A percentile compares a stretch with the other conserved stretches of the same genome.
phyloP scores from a whole-genome alignment of 2,329 filamentous ascomycete genomes.

The Xylariales sp. region DNA sequence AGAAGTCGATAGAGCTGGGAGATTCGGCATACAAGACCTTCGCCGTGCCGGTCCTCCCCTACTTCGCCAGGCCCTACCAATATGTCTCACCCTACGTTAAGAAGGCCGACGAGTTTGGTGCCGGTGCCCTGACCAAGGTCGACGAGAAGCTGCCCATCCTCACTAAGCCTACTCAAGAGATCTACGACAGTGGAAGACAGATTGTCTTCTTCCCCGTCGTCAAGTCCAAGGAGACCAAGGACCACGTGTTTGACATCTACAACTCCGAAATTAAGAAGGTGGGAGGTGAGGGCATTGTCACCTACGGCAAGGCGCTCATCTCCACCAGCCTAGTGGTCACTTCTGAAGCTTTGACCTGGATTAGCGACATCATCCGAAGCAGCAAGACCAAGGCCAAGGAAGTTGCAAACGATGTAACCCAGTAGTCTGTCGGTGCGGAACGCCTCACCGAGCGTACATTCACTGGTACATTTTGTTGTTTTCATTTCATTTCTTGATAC shows the following conservation, averaged over 20 bases:
- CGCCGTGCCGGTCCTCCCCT: conserved; percentile 73
- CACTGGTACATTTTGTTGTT: no score
- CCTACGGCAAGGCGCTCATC: conserved; percentile 65
- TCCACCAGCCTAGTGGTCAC: conserved; percentile 64
- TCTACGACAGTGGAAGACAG: conserved; percentile 60
- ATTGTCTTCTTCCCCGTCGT: conserved; percentile 59
- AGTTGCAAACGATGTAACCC: conserved; percentile 42
- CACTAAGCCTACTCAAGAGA: conserved; percentile 70
- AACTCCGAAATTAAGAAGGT: conserved; percentile 57
- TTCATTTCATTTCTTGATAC: conserved; percentile 3
- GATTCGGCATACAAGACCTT: conserved; percentile 72
- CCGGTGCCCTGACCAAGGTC: conserved; percentile 64
- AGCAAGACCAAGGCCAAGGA: conserved; percentile 61
- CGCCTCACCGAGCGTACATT: no score
- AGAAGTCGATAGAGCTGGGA: conserved; percentile 74
- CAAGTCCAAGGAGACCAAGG: conserved; percentile 56
- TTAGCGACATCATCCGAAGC: conserved; percentile 52
- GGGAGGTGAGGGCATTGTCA: conserved; percentile 60
- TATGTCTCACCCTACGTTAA: conserved; percentile 82
- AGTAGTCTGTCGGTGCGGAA: conserved; percentile 7
- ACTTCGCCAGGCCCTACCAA: conserved; percentile 72
- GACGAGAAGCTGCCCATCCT: conserved; percentile 69
- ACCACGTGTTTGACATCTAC: conserved; percentile 56
- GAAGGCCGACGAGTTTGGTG: conserved; percentile 74
- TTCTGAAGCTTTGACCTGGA: conserved; percentile 58